These are phyloP conservation scores for Citropsis articulata DNA, from an alignment of 345 rosid species.

Conservation along the genomic window DNA sequence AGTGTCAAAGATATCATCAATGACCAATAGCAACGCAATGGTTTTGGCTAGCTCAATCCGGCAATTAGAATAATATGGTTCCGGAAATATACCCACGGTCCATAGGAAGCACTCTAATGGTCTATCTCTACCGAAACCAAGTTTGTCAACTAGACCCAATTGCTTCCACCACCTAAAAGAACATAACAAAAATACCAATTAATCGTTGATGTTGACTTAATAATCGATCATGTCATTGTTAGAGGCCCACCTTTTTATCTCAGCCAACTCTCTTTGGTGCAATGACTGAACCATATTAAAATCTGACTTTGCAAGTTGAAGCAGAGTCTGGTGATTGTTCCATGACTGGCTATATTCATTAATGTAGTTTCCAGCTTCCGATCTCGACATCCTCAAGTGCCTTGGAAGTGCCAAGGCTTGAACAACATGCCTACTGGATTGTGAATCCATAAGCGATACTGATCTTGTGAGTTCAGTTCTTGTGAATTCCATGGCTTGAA, in stretches of 20 bases:
- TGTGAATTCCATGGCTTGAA: constrained; percentile 18
- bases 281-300: constrained; percentile 18
- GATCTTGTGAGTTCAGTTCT: constrained; percentile 1
- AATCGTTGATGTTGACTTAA: neutral
- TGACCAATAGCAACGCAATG: constrained; percentile 20
- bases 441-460: neutral
- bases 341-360: constrained; percentile 5
- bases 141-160: constrained; percentile 21
- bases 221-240: neutral
- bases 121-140: constrained; percentile 30
- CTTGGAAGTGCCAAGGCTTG: constrained; percentile 22
- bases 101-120: constrained; percentile 28
- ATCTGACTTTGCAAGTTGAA: constrained; percentile 20
- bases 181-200: neutral
- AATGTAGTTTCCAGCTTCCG: constrained; percentile 22
- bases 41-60: constrained; percentile 25
- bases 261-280: constrained; percentile 21
- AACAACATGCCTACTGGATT: neutral
- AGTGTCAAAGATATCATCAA: constrained; percentile 28
- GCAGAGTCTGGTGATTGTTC: constrained; percentile 3
- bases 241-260: constrained; percentile 13
- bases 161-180: constrained; percentile 29
- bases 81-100: constrained; percentile 25
- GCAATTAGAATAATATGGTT: constrained; percentile 17
- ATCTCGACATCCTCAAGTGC: constrained; percentile 27